Evolutionary conservation across 2,329 filamentous ascomycete genomes (phyloP).

Genomic region (Alternaria solani): DNA sequence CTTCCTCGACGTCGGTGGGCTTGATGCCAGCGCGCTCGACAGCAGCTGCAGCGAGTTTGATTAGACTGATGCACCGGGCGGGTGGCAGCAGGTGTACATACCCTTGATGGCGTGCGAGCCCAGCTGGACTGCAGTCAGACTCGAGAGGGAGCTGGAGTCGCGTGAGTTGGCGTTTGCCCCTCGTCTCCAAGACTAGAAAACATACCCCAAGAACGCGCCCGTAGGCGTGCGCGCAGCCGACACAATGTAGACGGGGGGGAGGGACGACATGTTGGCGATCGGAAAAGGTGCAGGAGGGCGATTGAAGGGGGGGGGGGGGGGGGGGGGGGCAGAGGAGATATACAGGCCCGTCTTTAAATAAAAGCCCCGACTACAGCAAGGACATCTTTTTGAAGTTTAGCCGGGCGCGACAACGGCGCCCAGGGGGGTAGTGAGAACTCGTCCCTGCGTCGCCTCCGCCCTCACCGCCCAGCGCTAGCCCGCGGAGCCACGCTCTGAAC

Average conservation of each 20-base stretch:
- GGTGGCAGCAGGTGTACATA: constrained; percentile 52
- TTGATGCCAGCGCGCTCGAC: constrained; percentile 89
- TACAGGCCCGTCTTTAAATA: not conserved
- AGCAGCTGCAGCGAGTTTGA: constrained; percentile 61
- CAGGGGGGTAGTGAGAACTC: constrained; percentile 20
- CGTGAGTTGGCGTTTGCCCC: constrained; percentile 38
- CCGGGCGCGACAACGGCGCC: constrained; percentile 19
- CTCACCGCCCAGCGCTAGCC: constrained; percentile 37
- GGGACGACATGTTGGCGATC: constrained; percentile 71
- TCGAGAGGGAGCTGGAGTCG: constrained; percentile 78
- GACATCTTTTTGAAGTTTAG: constrained; percentile 29
- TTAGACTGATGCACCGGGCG: constrained; percentile 26
- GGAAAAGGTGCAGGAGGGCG: constrained; percentile 9
- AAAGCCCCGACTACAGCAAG: not conserved
- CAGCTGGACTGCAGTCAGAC: constrained; percentile 83
- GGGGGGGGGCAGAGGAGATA: constrained; percentile 13
- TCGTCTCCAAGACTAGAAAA: constrained; percentile 23
- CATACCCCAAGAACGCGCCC: constrained; percentile 92
- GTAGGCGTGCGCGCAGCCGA: constrained; percentile 89
- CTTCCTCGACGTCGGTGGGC: constrained; percentile 89
- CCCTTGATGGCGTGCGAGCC: constrained; percentile 93
- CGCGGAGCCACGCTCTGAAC: constrained; percentile 26
- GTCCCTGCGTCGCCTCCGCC: constrained; percentile 30
- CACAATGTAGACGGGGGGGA: constrained; percentile 94
- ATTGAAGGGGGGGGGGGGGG: too few species aligned